Conservation (phyloP, 2,329 filamentous ascomycete genomes). For the Beauveria pseudobassiana region DNA sequence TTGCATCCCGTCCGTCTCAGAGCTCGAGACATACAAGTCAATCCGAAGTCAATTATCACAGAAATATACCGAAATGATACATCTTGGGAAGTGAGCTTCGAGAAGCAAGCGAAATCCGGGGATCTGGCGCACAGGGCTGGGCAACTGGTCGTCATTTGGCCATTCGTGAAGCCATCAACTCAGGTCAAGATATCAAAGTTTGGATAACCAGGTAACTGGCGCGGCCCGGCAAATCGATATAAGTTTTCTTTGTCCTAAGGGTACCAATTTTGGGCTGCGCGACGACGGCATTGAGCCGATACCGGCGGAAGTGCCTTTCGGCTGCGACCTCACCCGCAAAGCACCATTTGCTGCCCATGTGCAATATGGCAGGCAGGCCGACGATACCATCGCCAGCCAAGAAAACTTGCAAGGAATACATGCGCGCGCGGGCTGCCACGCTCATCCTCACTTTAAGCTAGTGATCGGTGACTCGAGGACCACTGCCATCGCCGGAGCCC, state of each 20-base stretch:
- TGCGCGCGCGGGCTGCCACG: background rate
- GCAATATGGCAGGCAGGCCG: background rate
- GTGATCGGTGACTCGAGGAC: background rate
- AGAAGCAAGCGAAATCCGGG: background rate
- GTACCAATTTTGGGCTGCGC: background rate
- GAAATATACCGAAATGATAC: background rate
- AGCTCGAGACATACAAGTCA: background rate
- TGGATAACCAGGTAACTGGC: background rate
- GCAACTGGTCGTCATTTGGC: background rate
- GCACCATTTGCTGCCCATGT: background rate
- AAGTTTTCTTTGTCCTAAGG: background rate
- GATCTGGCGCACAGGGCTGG: background rate
- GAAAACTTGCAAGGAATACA: background rate
- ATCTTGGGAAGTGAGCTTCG: background rate
- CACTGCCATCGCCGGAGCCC: constrained; percentile 4
- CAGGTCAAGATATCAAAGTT: background rate
- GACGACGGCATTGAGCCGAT: constrained; percentile 4
- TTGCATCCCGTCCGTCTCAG: background rate
- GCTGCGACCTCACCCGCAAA: constrained; percentile 4
- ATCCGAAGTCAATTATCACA: background rate
- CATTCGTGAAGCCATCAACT: background rate
- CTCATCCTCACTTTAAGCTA: background rate
- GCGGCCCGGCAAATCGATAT: background rate
- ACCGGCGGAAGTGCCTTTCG: constrained; percentile 4
- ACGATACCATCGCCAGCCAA: background rate